Evolutionary conservation across 768 basidiomycete genomes (phyloP).

Genomic region (Cyathus striatus): DNA sequence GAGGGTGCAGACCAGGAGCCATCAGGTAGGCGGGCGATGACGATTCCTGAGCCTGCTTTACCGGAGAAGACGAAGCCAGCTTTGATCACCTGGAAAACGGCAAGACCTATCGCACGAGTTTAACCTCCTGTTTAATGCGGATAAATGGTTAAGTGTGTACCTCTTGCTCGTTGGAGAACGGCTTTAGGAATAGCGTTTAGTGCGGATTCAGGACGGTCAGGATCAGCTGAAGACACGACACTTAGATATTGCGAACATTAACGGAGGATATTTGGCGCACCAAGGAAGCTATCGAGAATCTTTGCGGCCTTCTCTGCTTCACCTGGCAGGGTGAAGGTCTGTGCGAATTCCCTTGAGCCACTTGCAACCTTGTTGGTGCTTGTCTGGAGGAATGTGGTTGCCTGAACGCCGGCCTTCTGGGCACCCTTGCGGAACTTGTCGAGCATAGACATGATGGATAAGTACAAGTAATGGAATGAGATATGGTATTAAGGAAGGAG

Average conservation of each 20-base stretch:
- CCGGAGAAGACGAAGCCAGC: constrained; percentile 95
- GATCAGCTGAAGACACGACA: constrained; percentile 57
- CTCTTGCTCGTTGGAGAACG: constrained; percentile 85
- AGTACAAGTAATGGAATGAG: neutral
- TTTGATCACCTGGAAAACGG: constrained; percentile 91
- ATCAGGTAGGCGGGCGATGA: constrained; percentile 89
- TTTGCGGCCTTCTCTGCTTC: constrained; percentile 94
- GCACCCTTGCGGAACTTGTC: constrained; percentile 81
- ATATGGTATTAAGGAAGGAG: too few relatives aligned
- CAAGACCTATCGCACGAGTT: constrained; percentile 57
- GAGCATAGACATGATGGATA: constrained; percentile 43
- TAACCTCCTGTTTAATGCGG: neutral
- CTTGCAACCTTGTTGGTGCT: constrained; percentile 65
- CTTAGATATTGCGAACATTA: constrained; percentile 7
- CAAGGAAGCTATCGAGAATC: constrained; percentile 88
- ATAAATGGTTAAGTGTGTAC: constrained; percentile 30
- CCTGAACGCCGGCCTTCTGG: constrained; percentile 77
- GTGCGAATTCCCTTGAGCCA: constrained; percentile 74
- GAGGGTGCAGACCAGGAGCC: constrained; percentile 97
- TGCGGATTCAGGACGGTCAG: constrained; percentile 80
- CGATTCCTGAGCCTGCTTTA: constrained; percentile 89
- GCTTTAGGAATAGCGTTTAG: constrained; percentile 93
- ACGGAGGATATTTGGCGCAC: constrained; percentile 31
- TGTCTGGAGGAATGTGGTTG: constrained; percentile 67
- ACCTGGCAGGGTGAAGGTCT: constrained; percentile 84